These are phyloP conservation scores for Chrysoporthe austroafricana DNA, from an alignment of 2,329 filamentous ascomycete species.

Conservation along the genomic window DNA sequence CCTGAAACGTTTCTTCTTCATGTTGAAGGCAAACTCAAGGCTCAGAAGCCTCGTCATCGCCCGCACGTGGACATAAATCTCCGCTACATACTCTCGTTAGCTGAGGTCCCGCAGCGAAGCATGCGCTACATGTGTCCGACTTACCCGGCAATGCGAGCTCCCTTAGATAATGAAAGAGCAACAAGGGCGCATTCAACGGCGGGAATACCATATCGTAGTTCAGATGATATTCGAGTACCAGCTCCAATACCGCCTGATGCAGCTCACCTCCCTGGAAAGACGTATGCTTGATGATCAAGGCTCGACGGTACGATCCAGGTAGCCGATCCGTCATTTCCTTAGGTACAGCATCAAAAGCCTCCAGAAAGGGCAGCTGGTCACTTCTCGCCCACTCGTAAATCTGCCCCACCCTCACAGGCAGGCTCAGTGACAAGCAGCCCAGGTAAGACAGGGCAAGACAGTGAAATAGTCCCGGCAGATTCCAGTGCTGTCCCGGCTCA, in stretches of 20 bases:
- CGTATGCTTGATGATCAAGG: conserved; percentile 56
- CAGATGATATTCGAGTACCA: conserved; percentile 65
- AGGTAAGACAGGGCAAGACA: conserved; percentile 81
- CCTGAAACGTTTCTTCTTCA: conserved; percentile 47
- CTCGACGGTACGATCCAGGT: conserved; percentile 61
- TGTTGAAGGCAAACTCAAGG: conserved; percentile 62
- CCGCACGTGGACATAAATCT: conserved; percentile 64
- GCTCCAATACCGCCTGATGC: conserved; percentile 64
- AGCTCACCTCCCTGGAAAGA: conserved; percentile 60
- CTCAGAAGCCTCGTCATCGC: conserved; percentile 56
- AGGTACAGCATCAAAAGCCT: conserved; percentile 55
- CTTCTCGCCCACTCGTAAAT: conserved; percentile 69
- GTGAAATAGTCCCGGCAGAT: conserved; percentile 71
- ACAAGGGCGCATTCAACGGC: conserved; percentile 68
- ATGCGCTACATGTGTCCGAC: conserved; percentile 33
- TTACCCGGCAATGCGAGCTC: conserved; percentile 75
- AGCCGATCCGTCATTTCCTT: conserved; percentile 68
- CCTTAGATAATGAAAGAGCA: conserved; percentile 72
- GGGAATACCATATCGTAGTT: conserved; percentile 76
- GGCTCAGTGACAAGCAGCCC: conserved; percentile 72
- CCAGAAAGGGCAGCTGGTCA: conserved; percentile 72
- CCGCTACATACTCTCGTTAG: conserved; percentile 53
- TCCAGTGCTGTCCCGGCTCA: conserved; percentile 52
- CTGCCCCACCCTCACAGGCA: conserved; percentile 77
- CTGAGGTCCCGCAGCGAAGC: too few species aligned